Evolutionary conservation across 1,284 basidiomycete species (phyloP).

Genomic region (Papiliotrema nemorosa): DNA sequence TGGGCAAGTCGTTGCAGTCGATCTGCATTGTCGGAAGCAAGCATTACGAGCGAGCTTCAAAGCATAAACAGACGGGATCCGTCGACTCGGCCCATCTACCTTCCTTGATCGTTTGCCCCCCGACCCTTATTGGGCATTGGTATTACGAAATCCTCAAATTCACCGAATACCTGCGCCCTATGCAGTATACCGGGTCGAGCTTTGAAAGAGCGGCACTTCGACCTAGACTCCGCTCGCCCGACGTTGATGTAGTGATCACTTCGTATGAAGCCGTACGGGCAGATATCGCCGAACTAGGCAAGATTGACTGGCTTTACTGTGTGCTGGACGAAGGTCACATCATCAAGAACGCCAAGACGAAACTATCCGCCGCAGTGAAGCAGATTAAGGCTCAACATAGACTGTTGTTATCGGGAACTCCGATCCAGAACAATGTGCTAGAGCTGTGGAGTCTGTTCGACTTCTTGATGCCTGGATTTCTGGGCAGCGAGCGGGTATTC

Average conservation of each 20-base stretch:
- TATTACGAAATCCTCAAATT: constrained; percentile 97
- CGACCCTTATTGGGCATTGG: constrained; percentile 97
- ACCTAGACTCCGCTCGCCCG: constrained; percentile 55
- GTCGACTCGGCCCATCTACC: constrained; percentile 83
- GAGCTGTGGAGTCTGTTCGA: constrained; percentile 99
- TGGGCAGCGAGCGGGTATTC: constrained; percentile 92
- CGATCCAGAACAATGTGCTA: constrained; percentile 98
- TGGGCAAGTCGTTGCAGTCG: constrained; percentile 96
- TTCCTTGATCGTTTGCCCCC: constrained; percentile 93
- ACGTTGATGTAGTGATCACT: constrained; percentile 86
- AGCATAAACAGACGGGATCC: constrained; percentile 63
- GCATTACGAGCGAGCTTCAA: constrained; percentile 78
- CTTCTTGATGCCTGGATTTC: constrained; percentile 98
- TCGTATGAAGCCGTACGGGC: constrained; percentile 98
- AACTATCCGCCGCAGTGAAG: constrained; percentile 95
- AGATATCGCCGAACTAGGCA: constrained; percentile 75
- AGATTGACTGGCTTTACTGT: constrained; percentile 88
- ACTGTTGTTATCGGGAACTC: constrained; percentile 91
- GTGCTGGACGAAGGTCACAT: constrained; percentile 98
- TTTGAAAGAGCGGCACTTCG: constrained; percentile 73
- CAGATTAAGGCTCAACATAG: constrained; percentile 85
- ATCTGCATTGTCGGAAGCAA: constrained; percentile 96
- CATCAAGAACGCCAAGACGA: constrained; percentile 98
- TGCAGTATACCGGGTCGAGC: constrained; percentile 89
- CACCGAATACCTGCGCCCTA: constrained; percentile 73